Conservation (phyloP, 1,284 basidiomycete genomes). For the Pyrrhoderma lamaoense region DNA sequence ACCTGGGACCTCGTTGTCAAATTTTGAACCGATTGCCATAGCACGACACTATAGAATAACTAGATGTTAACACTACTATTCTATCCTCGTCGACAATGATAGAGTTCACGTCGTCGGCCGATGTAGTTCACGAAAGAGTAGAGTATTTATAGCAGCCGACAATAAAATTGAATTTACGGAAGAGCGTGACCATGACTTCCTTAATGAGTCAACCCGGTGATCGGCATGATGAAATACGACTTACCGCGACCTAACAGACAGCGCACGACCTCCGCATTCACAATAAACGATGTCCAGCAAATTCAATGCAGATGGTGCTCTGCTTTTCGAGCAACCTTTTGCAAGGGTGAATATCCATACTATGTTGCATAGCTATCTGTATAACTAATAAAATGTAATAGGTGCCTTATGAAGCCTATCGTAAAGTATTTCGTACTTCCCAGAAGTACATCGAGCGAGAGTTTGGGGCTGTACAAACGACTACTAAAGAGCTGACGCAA, state of each 20-base stretch:
- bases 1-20: background rate
- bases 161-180: background rate
- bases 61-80: too few relatives aligned
- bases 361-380: slow-evolving; percentile 12
- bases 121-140: background rate
- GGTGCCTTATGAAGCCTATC: slow-evolving; percentile 84
- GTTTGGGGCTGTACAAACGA: slow-evolving; percentile 49
- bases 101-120: too few relatives aligned
- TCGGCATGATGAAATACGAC: background rate
- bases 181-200: background rate
- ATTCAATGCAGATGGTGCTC: slow-evolving; percentile 66
- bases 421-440: slow-evolving; percentile 73
- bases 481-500: slow-evolving; percentile 47
- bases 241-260: background rate
- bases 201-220: background rate
- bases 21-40: background rate
- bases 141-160: background rate
- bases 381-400: slow-evolving; percentile 27
- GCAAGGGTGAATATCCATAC: slow-evolving; percentile 45
- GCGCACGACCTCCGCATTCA: background rate
- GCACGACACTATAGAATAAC: too few relatives aligned
- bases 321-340: slow-evolving; percentile 85
- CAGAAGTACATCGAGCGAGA: slow-evolving; percentile 80
- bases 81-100: too few relatives aligned
- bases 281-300: slow-evolving; percentile 38